These are phyloP conservation scores for Mortierella sp. DNA, from an alignment of 371 early-diverging fungal species.

Conservation along the genomic window DNA sequence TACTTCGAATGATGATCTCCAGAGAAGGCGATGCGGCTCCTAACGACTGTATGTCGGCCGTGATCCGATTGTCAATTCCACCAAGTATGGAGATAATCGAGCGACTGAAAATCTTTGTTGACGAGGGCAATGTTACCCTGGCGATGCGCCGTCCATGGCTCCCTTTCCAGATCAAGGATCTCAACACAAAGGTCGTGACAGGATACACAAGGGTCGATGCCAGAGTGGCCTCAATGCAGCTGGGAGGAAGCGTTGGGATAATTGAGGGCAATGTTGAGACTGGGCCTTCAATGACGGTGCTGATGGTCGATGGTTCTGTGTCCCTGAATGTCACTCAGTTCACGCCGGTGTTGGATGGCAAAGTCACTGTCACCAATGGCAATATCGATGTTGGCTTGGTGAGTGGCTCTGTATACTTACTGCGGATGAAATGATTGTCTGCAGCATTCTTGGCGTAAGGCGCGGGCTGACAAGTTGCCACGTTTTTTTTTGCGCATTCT, in stretches of 20 bases:
- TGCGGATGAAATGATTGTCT: neutral
- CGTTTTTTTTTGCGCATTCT: neutral
- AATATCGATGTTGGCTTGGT: conserved; percentile 4
- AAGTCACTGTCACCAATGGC: neutral
- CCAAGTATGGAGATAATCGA: neutral
- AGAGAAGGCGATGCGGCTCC: neutral
- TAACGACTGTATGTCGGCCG: neutral
- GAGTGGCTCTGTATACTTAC: no score
- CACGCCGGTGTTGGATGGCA: neutral
- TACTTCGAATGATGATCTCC: neutral
- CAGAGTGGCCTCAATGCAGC: neutral
- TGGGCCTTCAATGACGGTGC: neutral
- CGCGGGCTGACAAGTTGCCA: neutral
- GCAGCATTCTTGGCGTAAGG: no score
- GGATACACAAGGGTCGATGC: neutral
- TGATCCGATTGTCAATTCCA: neutral
- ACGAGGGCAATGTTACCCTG: neutral
- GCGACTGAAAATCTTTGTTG: neutral
- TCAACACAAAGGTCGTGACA: neutral
- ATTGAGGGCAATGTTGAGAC: neutral
- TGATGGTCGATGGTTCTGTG: neutral
- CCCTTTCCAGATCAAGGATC: neutral
- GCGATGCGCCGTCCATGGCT: neutral
- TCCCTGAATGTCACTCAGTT: neutral
- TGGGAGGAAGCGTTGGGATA: neutral